Conservation (phyloP, 805 yeast genomes). For the Candida boleticola region DNA sequence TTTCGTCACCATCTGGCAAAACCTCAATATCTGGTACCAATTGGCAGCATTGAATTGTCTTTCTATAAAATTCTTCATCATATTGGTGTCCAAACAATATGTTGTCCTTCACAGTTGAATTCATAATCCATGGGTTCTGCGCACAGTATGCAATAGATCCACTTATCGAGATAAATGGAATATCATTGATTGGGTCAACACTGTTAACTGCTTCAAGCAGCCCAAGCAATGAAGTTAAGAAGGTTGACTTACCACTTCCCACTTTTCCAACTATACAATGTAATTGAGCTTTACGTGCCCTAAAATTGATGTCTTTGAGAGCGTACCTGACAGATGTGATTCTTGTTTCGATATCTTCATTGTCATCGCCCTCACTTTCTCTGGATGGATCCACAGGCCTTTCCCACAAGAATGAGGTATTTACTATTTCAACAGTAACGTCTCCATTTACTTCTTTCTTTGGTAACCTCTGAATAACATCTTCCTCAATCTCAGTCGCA, state of each 20-base stretch:
- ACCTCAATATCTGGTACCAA: conserved; percentile 45
- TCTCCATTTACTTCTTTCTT: conserved; percentile 22
- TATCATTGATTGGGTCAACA: conserved; percentile 10
- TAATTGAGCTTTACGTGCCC: conserved; percentile 51
- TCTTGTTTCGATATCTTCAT: conserved; percentile 41
- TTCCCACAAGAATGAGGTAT: conserved; percentile 56
- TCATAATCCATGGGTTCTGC: conserved; percentile 56
- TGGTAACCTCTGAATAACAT: conserved; percentile 19
- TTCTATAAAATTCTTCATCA: conserved; percentile 40
- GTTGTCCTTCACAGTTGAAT: conserved; percentile 49
- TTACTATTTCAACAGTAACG: conserved; percentile 39
- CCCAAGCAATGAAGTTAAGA: conserved; percentile 54
- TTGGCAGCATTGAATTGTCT: conserved; percentile 49
- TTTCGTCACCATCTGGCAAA: conserved; percentile 52
- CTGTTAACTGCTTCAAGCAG: conserved; percentile 42
- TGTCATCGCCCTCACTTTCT: conserved; percentile 13
- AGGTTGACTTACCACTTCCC: conserved; percentile 66
- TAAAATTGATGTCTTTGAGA: conserved; percentile 45
- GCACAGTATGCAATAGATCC: conserved; percentile 61
- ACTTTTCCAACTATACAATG: conserved; percentile 66
- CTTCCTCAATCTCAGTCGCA: conserved; percentile 45
- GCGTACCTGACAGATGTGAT: conserved; percentile 31
- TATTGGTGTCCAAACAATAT: conserved; percentile 49
- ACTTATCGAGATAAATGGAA: conserved; percentile 13
- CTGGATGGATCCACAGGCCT: conserved; percentile 6